Evolutionary conservation across 108 stramenopile species (phyloP).

Genomic region (Aureococcus anophagefferens): DNA sequence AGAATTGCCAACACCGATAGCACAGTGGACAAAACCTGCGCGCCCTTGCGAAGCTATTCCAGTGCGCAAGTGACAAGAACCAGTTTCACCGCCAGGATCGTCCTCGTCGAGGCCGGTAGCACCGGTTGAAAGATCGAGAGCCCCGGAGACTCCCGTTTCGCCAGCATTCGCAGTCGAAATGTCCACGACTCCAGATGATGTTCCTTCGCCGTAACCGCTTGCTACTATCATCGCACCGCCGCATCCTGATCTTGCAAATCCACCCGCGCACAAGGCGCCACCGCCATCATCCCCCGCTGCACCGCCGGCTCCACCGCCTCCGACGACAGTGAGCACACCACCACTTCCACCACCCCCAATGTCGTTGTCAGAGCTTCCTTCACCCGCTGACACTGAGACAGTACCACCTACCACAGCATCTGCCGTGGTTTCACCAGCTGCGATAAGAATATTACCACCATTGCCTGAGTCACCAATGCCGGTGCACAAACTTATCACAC

Average conservation of each 20-base stretch:
- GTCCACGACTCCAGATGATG: constrained; percentile 28
- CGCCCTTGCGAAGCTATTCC: constrained; percentile 19
- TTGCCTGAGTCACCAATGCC: constrained; percentile 27
- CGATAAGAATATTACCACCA: constrained; percentile 15
- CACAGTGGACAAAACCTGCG: constrained; percentile 21
- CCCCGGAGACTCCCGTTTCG: constrained; percentile 27
- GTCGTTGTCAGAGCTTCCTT: constrained; percentile 26
- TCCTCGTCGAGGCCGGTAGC: constrained; percentile 10
- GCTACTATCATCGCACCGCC: constrained; percentile 20
- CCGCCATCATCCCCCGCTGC: constrained; percentile 29
- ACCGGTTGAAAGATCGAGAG: constrained; percentile 30
- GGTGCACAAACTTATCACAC: too few relatives aligned
- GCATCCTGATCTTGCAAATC: constrained; percentile 15
- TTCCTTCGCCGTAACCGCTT: constrained; percentile 23
- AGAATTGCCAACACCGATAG: constrained; percentile 30
- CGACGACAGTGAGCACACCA: constrained; percentile 27
- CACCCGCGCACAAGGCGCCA: constrained; percentile 21
- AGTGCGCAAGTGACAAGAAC: constrained; percentile 17
- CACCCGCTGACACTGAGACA: constrained; percentile 37
- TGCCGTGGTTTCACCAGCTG: constrained; percentile 13
- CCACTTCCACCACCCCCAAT: constrained; percentile 27
- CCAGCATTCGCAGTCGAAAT: constrained; percentile 38
- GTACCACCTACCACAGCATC: constrained; percentile 18
- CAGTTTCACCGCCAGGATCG: constrained; percentile 19
- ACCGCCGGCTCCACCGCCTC: constrained; percentile 34